These are phyloP conservation scores for Candida mattraensis DNA, from an alignment of 805 yeast genomes.

Conservation along the genomic window DNA sequence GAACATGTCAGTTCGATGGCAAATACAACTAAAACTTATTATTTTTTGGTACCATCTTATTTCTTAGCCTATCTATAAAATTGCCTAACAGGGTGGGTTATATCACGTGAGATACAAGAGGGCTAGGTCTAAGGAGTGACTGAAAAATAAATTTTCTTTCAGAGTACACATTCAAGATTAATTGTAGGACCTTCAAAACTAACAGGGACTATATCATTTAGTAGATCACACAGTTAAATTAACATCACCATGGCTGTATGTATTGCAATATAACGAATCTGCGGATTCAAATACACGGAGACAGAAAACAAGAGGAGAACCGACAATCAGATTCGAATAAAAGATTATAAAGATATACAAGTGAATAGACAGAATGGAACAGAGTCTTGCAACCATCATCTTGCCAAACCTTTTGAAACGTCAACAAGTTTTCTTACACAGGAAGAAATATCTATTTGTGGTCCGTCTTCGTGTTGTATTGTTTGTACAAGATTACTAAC, in stretches of 20 bases:
- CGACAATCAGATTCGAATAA: too few species aligned
- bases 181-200: too few species aligned
- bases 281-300: not conserved
- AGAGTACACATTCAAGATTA: constrained; percentile 3
- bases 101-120: constrained; percentile 9
- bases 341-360: too few species aligned
- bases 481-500: constrained; percentile 23
- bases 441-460: too few species aligned
- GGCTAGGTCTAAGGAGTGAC: constrained; percentile 9
- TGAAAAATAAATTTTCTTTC: constrained; percentile 1
- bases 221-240: constrained; percentile 15
- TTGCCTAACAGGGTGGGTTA: constrained; percentile 10
- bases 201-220: too few species aligned
- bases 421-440: too few species aligned
- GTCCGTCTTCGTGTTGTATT: too few species aligned
- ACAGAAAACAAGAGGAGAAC: not conserved
- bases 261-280: constrained; percentile 5
- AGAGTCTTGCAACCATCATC: too few species aligned
- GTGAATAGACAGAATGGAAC: too few species aligned
- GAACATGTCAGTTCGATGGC: constrained; percentile 39
- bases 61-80: constrained; percentile 10
- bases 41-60: not conserved
- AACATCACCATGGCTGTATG: constrained; percentile 30
- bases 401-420: too few species aligned
- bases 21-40: too few species aligned